Evolutionary conservation across 2,329 filamentous ascomycete species (phyloP), one percentile per base, ranked within the genome.

Genomic region (Rhytidhysteron rufulum): DNA sequence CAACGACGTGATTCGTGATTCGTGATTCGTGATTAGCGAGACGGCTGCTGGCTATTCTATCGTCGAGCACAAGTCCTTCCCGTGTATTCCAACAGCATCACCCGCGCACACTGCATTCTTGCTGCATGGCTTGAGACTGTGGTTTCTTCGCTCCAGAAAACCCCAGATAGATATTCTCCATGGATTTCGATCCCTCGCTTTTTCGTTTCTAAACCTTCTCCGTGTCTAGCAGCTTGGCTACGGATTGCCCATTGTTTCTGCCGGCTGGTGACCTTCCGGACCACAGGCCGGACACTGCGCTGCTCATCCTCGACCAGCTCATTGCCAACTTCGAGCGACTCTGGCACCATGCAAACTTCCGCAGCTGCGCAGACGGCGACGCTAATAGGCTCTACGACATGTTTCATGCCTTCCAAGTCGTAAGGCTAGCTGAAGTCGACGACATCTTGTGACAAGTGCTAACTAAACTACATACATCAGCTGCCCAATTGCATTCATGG

Each of bases 361-460:
- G 78, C 18, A 74, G 97, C 39, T 95, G 89, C 43, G 93, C 89
- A 20, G 93, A 98, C 68, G 93, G 90, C 40, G 93, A 89, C 18
- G 90, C 90, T 33, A 95, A 97, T 58, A 77, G 80, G 27, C 75
- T 96, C 16, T 74, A 77, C 49, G 65, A 80, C 49, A 69, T 73
- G 48, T 66, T 74, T 48, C 42, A 54, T 19, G 58, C n/a, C n/a
- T n/a, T n/a, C n/a, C n/a, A n/a, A n/a, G n/a, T n/a, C n/a, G n/a
- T n/a, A n/a, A n/a, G n/a, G n/a, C n/a, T n/a, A n/a, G n/a, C n/a
- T n/a, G n/a, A n/a, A n/a, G n/a, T n/a, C n/a, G n/a, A n/a, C n/a
- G n/a, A n/a, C n/a, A n/a, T n/a, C n/a, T n/a, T n/a, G n/a, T n/a
- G n/a, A n/a, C n/a, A n/a, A n/a, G n/a, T n/a, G n/a, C n/a, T n/a